Evolutionary conservation across 1,284 basidiomycete species (phyloP), one percentile per base, ranked within the genome.

Genomic region (Ustilago xerochloae): DNA sequence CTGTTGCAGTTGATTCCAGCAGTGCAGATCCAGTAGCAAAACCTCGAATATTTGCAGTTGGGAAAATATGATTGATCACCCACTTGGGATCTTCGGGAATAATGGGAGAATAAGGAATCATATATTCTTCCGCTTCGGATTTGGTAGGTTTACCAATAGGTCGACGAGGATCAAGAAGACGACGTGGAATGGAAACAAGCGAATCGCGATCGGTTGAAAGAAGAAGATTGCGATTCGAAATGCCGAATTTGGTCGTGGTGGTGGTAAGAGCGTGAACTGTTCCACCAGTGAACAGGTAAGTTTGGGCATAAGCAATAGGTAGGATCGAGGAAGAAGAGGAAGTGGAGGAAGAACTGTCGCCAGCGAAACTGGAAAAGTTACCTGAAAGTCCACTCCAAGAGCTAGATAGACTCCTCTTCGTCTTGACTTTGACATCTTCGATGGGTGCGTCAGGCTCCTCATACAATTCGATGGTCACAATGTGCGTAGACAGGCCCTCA

Each of bases 1-100:
- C 89, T n/a, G 97, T 86, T 0, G 92, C 92, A 0, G 94, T 97
- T 6, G 92, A 94, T 85, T 99, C 96, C 30, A 98, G 89, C 3
- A 93, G 88, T 0, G 95, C 90, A 0, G 95, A 92, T 0, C 91
- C 88, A 1, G 93, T 91, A 20, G 90, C 79, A n/a, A 83, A 38
- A 12, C 35, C 22, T 22, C 28, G 86, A 15, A 90, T 87, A 49
- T 90, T 89, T n/a, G 61, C 32, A 32, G 47, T 16, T 26, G 57
- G 13, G 83, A 92, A 92, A 53, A 88, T 85, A 80, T 94, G 93
- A 22, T 93, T 94, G 30, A 97, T 82, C 20, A 92, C 88, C 41
- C 90, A 88, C 64, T 89, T 89, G 1, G 92, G 87, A 65, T 95
- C 92, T 64, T 90, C 87, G 0, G 89, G 89, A 9, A 97, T 77